A percentile compares a stretch with the other conserved stretches of the same genome.
These are phyloP conservation scores for Collybia sordida DNA, from an alignment of 768 basidiomycete species.

Conservation along the genomic window DNA sequence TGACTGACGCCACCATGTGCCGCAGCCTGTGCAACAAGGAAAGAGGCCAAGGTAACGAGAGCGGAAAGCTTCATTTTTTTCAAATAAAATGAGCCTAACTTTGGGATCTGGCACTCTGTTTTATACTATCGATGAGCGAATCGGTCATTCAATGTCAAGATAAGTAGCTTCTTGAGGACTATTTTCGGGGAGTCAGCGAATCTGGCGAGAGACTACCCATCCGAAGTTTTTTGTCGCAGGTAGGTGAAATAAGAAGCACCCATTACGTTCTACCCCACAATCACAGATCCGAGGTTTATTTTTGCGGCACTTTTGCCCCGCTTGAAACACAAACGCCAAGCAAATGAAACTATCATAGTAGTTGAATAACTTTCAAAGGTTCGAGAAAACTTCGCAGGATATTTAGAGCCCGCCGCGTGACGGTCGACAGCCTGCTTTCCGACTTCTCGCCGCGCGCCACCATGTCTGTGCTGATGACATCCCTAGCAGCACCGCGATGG, in stretches of 20 bases:
- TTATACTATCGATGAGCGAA: conserved; percentile 7
- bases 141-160: too few relatives aligned
- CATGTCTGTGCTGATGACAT: background rate
- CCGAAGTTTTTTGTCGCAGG: conserved; percentile 10
- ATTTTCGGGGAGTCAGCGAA: conserved; percentile 7
- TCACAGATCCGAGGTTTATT: background rate
- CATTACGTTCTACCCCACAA: too few relatives aligned
- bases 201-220: background rate
- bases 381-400: background rate
- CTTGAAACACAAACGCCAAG: background rate
- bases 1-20: conserved; percentile 39
- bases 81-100: background rate
- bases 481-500: background rate
- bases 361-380: too few relatives aligned
- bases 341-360: background rate
- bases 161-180: conserved; percentile 16
- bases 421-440: background rate
- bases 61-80: conserved; percentile 12
- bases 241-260: conserved; percentile 2
- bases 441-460: conserved; percentile 5
- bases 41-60: conserved; percentile 24
- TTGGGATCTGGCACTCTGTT: background rate
- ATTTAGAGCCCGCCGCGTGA: conserved; percentile 5
- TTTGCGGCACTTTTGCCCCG: background rate
- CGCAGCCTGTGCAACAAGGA: conserved; percentile 27